Evolutionary conservation across 257 asterid species (phyloP), one percentile per base, ranked within the genome.

Genomic region (Scutellaria galericulata): DNA sequence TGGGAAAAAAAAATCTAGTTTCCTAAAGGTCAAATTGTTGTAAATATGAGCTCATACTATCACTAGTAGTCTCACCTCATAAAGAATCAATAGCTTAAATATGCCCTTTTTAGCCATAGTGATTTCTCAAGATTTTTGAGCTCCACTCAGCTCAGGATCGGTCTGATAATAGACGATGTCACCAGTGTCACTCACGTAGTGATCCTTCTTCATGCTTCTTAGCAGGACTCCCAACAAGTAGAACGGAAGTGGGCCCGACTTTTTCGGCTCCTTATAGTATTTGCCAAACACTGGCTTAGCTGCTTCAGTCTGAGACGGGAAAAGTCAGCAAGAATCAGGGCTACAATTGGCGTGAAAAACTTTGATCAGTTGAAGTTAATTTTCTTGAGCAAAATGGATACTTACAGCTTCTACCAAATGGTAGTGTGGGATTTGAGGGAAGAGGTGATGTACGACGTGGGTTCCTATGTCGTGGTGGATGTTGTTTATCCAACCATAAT

Each of bases 391-490:
- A 27, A 63, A 73, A 45, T 51, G 6, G 48, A 45, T 8, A 80
- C 96, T 90, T 79, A 93, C 98, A 7, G 98, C 98, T 85, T 93
- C 97, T 4, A 83, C 67, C 68, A 93, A 79, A 78, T 90, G 85
- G 66, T 93, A 93, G 76, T 93, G 98, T 66, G 97, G 97, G 77
- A 93, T 90, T 76, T 93, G 97, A 44, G 98, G 98, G 79, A 90
- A 93, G 79, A 93, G 96, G 55, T 93, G 98, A 75, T 93, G 98
- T 37, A 93, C 85, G 55, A 89, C 97, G 72, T 93, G 97, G 0
- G 98, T 91, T 62, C 97, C 98, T 1, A 91, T 91, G 81, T 93
- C 97, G 31, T 93, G 98, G 72, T 93, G 97, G 79, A 90, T 86
- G 86, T 89, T 89, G 84, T 93, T 93, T n/a, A 93, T 88, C 95